phyloP scores from a whole-genome alignment of 2,329 filamentous ascomycete species.

The Ascocoryne sarcoides region DNA sequence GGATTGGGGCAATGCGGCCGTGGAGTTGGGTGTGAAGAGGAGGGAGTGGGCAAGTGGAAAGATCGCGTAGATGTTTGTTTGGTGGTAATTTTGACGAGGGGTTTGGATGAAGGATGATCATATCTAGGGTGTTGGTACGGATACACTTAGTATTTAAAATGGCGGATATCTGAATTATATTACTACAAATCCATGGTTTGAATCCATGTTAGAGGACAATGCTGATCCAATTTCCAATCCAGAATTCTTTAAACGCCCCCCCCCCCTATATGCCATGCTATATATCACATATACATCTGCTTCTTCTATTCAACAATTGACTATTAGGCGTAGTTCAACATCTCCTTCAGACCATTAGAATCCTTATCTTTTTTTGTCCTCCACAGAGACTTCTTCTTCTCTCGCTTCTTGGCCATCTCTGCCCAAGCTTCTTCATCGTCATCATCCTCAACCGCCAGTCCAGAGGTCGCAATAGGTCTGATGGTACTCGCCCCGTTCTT shows the following conservation, averaged over 20 bases:
- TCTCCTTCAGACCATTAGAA: constrained; percentile 25
- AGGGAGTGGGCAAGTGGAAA: constrained; percentile 59
- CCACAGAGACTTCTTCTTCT: constrained; percentile 60
- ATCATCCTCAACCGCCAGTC: constrained; percentile 43
- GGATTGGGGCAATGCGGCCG: constrained; percentile 91
- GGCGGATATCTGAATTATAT: constrained; percentile 14
- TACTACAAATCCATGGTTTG: constrained; percentile 11
- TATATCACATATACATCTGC: constrained; percentile 2
- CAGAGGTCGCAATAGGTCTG: constrained; percentile 29
- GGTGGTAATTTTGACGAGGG: too few species aligned
- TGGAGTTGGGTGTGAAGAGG: constrained; percentile 87
- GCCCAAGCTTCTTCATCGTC: constrained; percentile 62
- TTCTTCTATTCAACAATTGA: constrained; percentile 11
- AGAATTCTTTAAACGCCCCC: constrained; percentile 21
- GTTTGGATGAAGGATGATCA: too few species aligned
- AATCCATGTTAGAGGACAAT: neutral
- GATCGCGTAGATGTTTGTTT: constrained; percentile 13
- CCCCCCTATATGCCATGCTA: constrained; percentile 20
- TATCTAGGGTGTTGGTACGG: too few species aligned
- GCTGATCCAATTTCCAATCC: constrained; percentile 15
- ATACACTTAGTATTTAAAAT: too few species aligned
- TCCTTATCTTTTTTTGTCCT: constrained; percentile 50
- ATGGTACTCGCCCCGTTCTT: constrained; percentile 29
- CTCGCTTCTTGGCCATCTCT: constrained; percentile 59
- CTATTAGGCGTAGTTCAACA: constrained; percentile 22